Percentiles rank a stretch among this genome's conserved stretches.
These are phyloP conservation scores for Vanrija humicola DNA, from an alignment of 1,284 basidiomycete species.

Conservation along the genomic window DNA sequence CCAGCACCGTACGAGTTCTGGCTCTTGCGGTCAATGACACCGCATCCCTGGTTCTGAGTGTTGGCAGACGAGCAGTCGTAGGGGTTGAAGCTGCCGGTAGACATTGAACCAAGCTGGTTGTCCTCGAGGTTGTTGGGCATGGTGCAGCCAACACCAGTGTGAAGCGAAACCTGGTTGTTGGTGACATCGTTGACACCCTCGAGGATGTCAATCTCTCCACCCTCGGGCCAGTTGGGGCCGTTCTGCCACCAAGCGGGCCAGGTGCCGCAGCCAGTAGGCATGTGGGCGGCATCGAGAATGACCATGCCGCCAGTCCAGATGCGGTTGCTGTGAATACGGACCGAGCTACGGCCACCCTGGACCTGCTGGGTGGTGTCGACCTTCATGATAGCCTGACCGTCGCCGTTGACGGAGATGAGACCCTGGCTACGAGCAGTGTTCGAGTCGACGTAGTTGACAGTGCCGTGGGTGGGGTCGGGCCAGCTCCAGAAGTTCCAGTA, in stretches of 20 bases:
- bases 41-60: conserved; percentile 51
- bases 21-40: conserved; percentile 35
- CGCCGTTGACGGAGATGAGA: conserved; percentile 57
- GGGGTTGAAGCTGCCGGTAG: conserved; percentile 42
- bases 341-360: conserved; percentile 60
- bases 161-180: conserved; percentile 50
- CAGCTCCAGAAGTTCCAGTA: conserved; percentile 68
- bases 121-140: conserved; percentile 56
- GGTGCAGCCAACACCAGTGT: conserved; percentile 50
- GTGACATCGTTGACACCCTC: conserved; percentile 51
- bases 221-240: conserved; percentile 54
- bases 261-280: conserved; percentile 82
- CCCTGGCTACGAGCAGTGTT: conserved; percentile 41
- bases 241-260: conserved; percentile 56
- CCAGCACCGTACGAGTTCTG: conserved; percentile 42
- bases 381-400: conserved; percentile 73
- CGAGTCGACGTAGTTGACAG: conserved; percentile 46
- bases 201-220: conserved; percentile 57
- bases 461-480: conserved; percentile 75
- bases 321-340: conserved; percentile 65
- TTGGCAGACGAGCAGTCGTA: conserved; percentile 44
- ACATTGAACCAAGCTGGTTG: conserved; percentile 56
- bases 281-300: conserved; percentile 79
- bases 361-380: conserved; percentile 76
- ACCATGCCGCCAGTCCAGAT: conserved; percentile 62